Evolutionary conservation across 768 basidiomycete genomes (phyloP).

Genomic region (Boletus insuetus): DNA sequence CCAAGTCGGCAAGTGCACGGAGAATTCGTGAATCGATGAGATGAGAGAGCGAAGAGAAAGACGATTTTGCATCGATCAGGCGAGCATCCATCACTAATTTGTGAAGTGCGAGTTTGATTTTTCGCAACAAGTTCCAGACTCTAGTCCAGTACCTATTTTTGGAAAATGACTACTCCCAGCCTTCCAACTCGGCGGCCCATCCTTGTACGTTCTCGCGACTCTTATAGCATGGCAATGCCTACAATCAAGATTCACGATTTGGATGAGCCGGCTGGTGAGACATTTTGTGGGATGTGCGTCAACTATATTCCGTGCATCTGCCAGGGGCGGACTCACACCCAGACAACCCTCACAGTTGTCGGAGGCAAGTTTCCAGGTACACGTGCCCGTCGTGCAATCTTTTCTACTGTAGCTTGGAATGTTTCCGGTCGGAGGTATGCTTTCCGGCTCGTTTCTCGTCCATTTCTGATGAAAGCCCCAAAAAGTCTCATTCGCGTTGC

Average conservation of each 20-base stretch:
- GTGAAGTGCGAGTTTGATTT: neutral
- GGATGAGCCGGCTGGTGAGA: conserved; percentile 11
- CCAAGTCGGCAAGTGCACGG: conserved; percentile 84
- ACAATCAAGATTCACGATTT: conserved; percentile 15
- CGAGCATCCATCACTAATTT: conserved; percentile 43
- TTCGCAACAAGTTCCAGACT: too few species aligned
- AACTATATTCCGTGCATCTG: neutral
- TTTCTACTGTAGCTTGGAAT: conserved; percentile 74
- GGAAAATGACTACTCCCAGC: neutral
- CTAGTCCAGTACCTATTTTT: neutral
- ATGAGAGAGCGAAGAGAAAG: conserved; percentile 65
- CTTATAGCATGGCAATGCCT: conserved; percentile 9
- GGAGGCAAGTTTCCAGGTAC: conserved; percentile 73
- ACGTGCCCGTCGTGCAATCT: conserved; percentile 81
- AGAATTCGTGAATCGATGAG: conserved; percentile 83
- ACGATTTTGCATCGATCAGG: conserved; percentile 46
- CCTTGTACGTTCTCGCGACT: too few species aligned
- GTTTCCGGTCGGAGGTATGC: conserved; percentile 72
- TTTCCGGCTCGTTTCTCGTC: neutral
- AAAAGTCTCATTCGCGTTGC: conserved; percentile 62
- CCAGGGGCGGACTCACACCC: neutral
- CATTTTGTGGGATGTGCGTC: conserved; percentile 47
- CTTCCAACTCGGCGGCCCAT: too few species aligned
- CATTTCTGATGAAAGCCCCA: neutral
- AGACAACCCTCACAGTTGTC: conserved; percentile 50